Evolutionary conservation across 2,329 filamentous ascomycete genomes (phyloP), one percentile per base, ranked within the genome.

Genomic region (Truncatella angustata): DNA sequence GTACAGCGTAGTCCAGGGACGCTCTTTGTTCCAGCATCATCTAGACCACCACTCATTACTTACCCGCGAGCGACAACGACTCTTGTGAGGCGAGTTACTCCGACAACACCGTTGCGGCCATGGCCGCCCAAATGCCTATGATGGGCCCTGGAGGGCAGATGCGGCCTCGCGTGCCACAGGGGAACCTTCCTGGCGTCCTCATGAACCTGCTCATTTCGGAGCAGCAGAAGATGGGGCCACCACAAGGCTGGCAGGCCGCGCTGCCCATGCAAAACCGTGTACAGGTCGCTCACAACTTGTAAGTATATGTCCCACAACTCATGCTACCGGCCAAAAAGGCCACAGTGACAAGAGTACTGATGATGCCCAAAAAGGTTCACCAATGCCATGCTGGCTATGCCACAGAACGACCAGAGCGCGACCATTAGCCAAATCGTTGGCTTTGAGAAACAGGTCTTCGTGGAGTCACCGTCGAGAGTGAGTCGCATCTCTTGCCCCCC

Each of bases 121-220:
- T 84, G 80, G 80, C 80, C 72, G 79, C 76, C 64, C 82, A 81
- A 60, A 77, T 83, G 70, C 76, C 77, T 66, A 79, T 80, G 62
- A 81, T 83, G 78, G 73, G 70, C 64, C 70, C 68, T 55, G 71
- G 68, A 58, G 73, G 70, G 66, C 70, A 77, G 67, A 70, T 76
- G 66, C 70, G 71, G 60, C 70, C 64, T 57, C 68, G 68, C 54
- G 72, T 72, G 52, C 65, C 66, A 42, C 63, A 66, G 36, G 66
- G 73, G 56, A 73, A 75, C 55, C 65, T 70, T 59, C 67, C 70
- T 46, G 64, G 71, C 36, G 58, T 70, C 14, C 67, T 79, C 6
- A 76, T 73, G 50, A 58, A 54, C n/a, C 56, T 64, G 26, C 57
- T 70, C 39, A 60, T 68, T 54, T 51, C 53, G 43, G 23, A 45